phyloP scores from a whole-genome alignment of 108 stramenopile genomes.

The Skeletonema potamos region DNA sequence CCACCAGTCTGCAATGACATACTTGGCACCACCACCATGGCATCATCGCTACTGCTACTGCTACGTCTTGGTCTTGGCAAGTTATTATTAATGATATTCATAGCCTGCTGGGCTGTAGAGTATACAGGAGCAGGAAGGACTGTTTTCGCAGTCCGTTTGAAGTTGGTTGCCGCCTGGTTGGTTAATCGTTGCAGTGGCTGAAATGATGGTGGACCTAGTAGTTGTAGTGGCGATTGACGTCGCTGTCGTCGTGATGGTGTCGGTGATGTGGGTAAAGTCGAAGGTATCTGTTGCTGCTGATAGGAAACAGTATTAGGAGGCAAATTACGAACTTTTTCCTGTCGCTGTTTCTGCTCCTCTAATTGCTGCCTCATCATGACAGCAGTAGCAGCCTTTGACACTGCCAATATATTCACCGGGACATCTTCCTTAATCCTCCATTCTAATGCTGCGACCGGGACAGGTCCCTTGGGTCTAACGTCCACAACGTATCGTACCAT shows the following conservation, averaged over 20 bases:
- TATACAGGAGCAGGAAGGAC: slow-evolving; percentile 10
- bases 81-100: background rate
- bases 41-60: too few species aligned
- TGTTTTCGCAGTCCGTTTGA: slow-evolving; percentile 23
- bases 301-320: too few species aligned
- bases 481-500: slow-evolving; percentile 80
- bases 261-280: background rate
- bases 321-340: background rate
- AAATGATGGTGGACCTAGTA: background rate
- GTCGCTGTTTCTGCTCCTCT: background rate
- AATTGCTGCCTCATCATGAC: background rate
- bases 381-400: slow-evolving; percentile 69
- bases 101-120: slow-evolving; percentile 10
- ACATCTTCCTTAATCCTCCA: slow-evolving; percentile 96
- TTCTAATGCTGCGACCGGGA: slow-evolving; percentile 92
- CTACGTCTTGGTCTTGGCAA: background rate
- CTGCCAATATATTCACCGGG: slow-evolving; percentile 85
- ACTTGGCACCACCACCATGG: too few species aligned
- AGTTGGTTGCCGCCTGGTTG: background rate
- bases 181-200: slow-evolving; percentile 12
- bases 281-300: background rate
- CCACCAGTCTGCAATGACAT: background rate
- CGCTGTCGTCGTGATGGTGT: background rate
- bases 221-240: background rate
- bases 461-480: slow-evolving; percentile 88